Evolutionary conservation across 2,329 filamentous ascomycete species (phyloP), one percentile per base, ranked within the genome.

Genomic region (Aspergillus jensenii): DNA sequence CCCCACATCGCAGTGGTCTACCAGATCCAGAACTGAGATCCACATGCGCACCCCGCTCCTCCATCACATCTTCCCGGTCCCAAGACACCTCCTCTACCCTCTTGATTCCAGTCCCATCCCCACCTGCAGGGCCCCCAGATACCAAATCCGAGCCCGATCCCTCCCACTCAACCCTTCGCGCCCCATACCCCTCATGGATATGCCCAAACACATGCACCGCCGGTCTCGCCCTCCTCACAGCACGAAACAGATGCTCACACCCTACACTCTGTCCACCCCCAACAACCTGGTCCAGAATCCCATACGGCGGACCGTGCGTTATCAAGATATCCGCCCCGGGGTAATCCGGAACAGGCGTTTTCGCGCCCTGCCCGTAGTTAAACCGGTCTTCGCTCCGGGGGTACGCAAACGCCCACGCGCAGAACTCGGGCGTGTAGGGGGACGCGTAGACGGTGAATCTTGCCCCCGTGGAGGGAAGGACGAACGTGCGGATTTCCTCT

Each of bases 151-250:
- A 58, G 41, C 64, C 60, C 41, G 54, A 62, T 51, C 49, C 53
- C 25, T 35, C 60, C 70, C 64, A 68, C 49, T 59, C 60, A 62
- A 52, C 68, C 60, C 80, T 70, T 61, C 73, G 67, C 3, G 76
- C 79, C 17, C 81, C 82, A 70, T 80, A 79, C 0, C 74, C 82
- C 65, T 84, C 82, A 65, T 87, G 84, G 17, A 87, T 86, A 71
- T 87, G 85, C 0, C 85, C 85, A 65, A 87, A 88, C 61, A 83
- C 83, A 67, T 87, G 82, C n/a, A 88, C 51, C 3, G 72, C 68
- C 0, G 86, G 86, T 51, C 74, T 75, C 9, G 78, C 79, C 6
- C 83, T 75, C 52, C 75, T 70, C 2, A 82, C 71, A 0, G 85
- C 85, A 1, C 74, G 71, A 1, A 83, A 74, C 1, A 88, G 72